Evolutionary conservation across 2,329 filamentous ascomycete genomes (phyloP).

Genomic region (Elsinoe australis): DNA sequence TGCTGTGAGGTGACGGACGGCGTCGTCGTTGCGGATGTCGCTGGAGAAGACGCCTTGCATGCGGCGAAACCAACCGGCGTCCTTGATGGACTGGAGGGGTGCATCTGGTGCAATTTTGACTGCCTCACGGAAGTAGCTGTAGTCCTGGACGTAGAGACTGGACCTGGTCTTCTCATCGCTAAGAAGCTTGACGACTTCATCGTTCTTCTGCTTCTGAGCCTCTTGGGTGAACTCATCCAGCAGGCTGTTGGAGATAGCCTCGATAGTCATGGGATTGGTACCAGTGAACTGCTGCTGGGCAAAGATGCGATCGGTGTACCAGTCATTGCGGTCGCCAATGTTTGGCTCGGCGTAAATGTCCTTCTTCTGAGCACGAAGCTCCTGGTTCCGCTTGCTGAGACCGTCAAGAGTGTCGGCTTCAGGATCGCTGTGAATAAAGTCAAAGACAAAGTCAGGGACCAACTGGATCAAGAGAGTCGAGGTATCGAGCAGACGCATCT

Average conservation of each 20-base stretch:
- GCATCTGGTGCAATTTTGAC: slow-evolving; percentile 11
- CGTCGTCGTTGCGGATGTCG: slow-evolving; percentile 4
- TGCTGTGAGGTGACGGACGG: slow-evolving; percentile 1
- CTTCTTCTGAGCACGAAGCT: slow-evolving; percentile 18
- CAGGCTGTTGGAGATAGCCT: slow-evolving; percentile 27
- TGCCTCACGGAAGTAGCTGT: slow-evolving; percentile 38
- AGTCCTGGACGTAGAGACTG: slow-evolving; percentile 39
- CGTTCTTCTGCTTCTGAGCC: slow-evolving; percentile 31
- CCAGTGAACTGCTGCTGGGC: slow-evolving; percentile 42
- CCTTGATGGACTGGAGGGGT: slow-evolving; percentile 20
- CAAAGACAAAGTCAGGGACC: slow-evolving; percentile 21
- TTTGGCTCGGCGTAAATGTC: slow-evolving; percentile 27
- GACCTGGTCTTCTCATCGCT: slow-evolving; percentile 24
- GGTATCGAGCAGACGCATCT: slow-evolving; percentile 25
- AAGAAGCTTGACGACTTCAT: slow-evolving; percentile 29
- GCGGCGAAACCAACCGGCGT: slow-evolving; percentile 5
- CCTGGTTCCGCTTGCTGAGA: slow-evolving; percentile 2
- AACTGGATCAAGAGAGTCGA: slow-evolving; percentile 23
- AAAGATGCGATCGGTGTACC: slow-evolving; percentile 40
- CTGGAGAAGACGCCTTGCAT: slow-evolving; percentile 17
- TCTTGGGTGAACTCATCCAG: slow-evolving; percentile 33
- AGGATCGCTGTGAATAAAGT: slow-evolving; percentile 10
- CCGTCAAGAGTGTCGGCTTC: slow-evolving; percentile 11
- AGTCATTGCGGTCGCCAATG: slow-evolving; percentile 32
- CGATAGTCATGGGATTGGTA: slow-evolving; percentile 40